phyloP scores from a whole-genome alignment of 2,329 filamentous ascomycete genomes.

The Gaeumannomyces sp. region DNA sequence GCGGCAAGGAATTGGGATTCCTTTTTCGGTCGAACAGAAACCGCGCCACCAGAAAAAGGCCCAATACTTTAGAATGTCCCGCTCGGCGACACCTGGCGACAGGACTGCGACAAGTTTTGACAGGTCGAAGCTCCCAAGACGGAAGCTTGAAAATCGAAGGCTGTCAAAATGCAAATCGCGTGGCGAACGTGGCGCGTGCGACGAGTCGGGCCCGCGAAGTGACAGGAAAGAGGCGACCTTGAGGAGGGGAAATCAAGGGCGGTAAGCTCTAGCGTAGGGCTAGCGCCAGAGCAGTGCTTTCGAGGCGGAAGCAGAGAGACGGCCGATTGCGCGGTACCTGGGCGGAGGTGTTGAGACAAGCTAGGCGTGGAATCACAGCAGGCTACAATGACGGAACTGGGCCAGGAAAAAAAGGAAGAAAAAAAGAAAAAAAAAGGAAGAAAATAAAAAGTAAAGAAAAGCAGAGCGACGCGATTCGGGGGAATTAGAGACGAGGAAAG shows the following conservation, averaged over 20 bases:
- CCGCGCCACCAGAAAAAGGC: not conserved
- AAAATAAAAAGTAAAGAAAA: slow-evolving; percentile 5
- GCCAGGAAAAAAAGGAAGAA: not conserved
- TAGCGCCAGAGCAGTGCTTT: not conserved
- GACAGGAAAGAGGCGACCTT: not conserved
- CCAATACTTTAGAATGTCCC: not conserved
- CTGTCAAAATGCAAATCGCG: not conserved
- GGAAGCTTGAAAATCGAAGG: not conserved
- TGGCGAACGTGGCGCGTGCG: not conserved
- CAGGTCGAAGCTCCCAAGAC: not conserved
- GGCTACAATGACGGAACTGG: not conserved
- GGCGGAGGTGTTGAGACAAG: not conserved
- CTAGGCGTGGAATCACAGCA: not conserved
- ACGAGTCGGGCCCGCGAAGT: not conserved
- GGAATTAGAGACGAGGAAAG: not conserved
- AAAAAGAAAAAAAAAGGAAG: slow-evolving; percentile 2
- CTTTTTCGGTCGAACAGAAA: slow-evolving; percentile 2
- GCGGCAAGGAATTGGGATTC: slow-evolving; percentile 1
- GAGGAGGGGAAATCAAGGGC: not conserved
- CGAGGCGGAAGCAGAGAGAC: not conserved
- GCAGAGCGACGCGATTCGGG: slow-evolving; percentile 4
- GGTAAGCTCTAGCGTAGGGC: not conserved
- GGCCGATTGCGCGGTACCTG: not conserved
- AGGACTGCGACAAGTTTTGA: not conserved
- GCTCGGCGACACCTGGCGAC: not conserved